Evolutionary conservation across 2,329 filamentous ascomycete genomes (phyloP), one percentile per base, ranked within the genome.

Genomic region (Nemania sp.): DNA sequence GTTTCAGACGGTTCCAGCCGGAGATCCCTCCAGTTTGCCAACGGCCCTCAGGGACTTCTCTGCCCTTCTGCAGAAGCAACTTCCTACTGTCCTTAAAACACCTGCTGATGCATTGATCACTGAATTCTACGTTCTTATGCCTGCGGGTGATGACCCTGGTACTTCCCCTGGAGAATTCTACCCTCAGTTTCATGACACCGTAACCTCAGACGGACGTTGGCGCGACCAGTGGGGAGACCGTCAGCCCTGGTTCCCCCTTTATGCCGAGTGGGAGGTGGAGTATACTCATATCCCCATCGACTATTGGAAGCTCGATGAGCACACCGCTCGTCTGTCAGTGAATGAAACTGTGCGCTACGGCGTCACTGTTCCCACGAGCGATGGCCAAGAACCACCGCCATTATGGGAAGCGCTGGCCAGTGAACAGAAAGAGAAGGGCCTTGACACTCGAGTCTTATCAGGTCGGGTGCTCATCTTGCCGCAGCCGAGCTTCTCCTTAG

Each of bases 401-500:
- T 32, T 64, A 51, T 64, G 62, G 62, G 22, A 64, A 2, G 52
- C 43, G 22, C 20, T 58, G 13, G 29, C 11, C 2, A 20, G 41
- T 5, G 53, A 52, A n/a, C 22, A 58, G 24, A 45, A 32, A 5
- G 32, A 32, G 2, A 53, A 41, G 53, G 32, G 29, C 5, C 8
- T 58, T 1, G 47, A 64, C n/a, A 64, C 55, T 2, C 45, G 62
- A 2, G 11, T 64, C 0, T 18, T 64, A 32, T 64, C 62, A 0
- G 62, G 62, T 5, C 32, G 62, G 3, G 55, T 64, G 3, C 62
- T 65, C 0, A 75, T 84, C 3, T 73, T 83, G 0, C 82, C 82
- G 0, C 82, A 84, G 70, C 77, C 81, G 0, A 76, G 68, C 53
- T 80, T 80, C 68, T 74, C 76, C 0, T 72, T 83, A 0, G 41